phyloP scores from a whole-genome alignment of 2,329 filamentous ascomycete genomes.

The Plenodomus lindquistii region DNA sequence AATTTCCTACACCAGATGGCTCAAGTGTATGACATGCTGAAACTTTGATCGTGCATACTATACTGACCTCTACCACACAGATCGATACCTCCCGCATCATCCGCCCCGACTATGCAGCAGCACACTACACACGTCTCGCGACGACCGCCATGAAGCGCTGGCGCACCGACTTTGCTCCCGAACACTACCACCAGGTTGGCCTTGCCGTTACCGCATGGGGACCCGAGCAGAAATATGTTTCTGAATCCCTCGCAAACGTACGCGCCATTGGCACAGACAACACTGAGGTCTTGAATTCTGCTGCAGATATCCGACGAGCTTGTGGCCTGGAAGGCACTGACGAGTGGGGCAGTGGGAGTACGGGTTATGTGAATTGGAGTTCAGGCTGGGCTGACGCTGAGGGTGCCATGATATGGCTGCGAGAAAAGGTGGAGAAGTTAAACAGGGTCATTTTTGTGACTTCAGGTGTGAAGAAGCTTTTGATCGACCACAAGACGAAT shows the following conservation, averaged over 20 bases:
- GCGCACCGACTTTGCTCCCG: slow-evolving; percentile 66
- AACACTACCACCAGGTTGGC: slow-evolving; percentile 72
- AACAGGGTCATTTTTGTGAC: slow-evolving; percentile 57
- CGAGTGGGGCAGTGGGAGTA: slow-evolving; percentile 54
- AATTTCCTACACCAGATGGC: slow-evolving; percentile 62
- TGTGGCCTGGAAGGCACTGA: slow-evolving; percentile 49
- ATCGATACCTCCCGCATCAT: slow-evolving; percentile 66
- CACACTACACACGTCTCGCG: slow-evolving; percentile 75
- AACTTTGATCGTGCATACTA: background rate
- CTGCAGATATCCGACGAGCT: slow-evolving; percentile 44
- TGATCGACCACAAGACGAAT: slow-evolving; percentile 42
- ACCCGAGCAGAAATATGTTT: slow-evolving; percentile 48
- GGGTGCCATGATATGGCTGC: slow-evolving; percentile 68
- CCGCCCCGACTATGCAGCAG: slow-evolving; percentile 78
- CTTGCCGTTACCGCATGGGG: slow-evolving; percentile 66
- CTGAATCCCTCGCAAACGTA: slow-evolving; percentile 41
- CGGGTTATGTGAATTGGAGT: slow-evolving; percentile 72
- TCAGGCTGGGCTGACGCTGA: slow-evolving; percentile 84
- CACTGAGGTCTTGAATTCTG: slow-evolving; percentile 44
- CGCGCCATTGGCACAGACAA: slow-evolving; percentile 42
- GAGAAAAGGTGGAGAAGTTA: slow-evolving; percentile 57
- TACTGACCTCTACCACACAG: slow-evolving; percentile 18
- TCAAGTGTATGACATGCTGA: slow-evolving; percentile 50
- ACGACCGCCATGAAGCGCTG: slow-evolving; percentile 70
- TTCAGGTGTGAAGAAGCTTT: slow-evolving; percentile 52